Base-by-base conservation (phyloP, 805 yeast species). In the Nakazawaea anatomiae region DNA sequence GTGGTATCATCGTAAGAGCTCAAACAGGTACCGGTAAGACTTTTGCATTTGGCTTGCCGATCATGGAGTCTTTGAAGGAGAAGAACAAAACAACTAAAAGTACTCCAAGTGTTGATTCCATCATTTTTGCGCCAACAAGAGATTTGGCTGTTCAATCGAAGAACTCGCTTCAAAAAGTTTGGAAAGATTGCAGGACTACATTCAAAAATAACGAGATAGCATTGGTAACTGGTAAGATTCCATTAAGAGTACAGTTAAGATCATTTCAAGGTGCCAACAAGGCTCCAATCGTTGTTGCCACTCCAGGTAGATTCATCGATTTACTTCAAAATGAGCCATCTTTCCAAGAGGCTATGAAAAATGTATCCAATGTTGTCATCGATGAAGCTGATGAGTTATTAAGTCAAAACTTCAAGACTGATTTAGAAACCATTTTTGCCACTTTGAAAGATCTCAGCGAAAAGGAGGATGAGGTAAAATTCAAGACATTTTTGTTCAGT, bases 21-120 rank as follows among this genome's bases (percentile, higher is more conserved):
- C 89, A 89, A 65, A 90, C 97, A 4, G 97, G 97, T 64, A 90
- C 97, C 2, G 97, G 97, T 61, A 90, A 90, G 66, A 90, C 97
- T 0, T 80, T 87, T 55, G 95, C 97, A 0, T 90, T 89, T 65
- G 85, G 91, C 54, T 72, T 91, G 42, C 97, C 97, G 2, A 70
- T 87, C 10, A 69, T 89, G 44, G 86, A 89, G 61, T 76, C 79
- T 44, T 68, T 76, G 52, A 56, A 71, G 61, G 68, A 70, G 61
- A 56, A 70, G 57, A 34, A 47, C 9, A 63, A 60, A 50, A 58
- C 57, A 10, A 59, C 62, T 39, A 48, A 55, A 9, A 52, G 53
- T 3, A 67, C 63, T 14, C 61, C 64, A 5, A 64, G 70, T 41
- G 85, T 81, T 18, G 72, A 77, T 56, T 74, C 89, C 34, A 76